phyloP scores from a whole-genome alignment of 129 eudicot genomes.

The Flaveria brownii region DNA sequence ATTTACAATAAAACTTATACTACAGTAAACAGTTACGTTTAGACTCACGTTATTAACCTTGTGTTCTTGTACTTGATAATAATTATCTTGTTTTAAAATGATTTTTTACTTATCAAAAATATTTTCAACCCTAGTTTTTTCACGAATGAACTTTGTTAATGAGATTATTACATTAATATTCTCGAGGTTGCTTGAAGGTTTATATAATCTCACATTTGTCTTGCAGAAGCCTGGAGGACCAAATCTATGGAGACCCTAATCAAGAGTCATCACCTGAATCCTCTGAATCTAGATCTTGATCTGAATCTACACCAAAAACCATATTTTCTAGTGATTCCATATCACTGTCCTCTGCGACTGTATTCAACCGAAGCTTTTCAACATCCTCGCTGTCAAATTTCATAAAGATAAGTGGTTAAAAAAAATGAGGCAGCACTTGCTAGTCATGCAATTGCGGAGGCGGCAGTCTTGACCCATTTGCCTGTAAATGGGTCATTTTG shows the following conservation, averaged over 20 bases:
- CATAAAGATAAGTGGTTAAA: background rate
- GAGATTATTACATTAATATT: constrained; percentile 4
- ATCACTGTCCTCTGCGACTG: constrained; percentile 85
- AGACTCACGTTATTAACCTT: background rate
- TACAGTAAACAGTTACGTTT: background rate
- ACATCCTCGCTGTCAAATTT: constrained; percentile 78
- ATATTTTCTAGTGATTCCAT: constrained; percentile 85
- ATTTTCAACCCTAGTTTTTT: background rate
- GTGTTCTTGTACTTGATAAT: background rate
- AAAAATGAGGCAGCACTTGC: constrained; percentile 3
- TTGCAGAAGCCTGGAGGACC: constrained; percentile 19
- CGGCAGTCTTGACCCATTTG: background rate
- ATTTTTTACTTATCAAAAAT: background rate
- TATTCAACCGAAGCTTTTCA: constrained; percentile 69
- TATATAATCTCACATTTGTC: constrained; percentile 3
- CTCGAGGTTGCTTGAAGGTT: constrained; percentile 19
- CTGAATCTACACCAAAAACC: constrained; percentile 58
- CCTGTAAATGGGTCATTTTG: background rate
- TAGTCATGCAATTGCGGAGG: background rate
- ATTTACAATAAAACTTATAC: background rate
- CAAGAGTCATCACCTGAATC: constrained; percentile 41
- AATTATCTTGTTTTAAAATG: background rate
- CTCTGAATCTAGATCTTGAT: constrained; percentile 47
- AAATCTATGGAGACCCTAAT: constrained; percentile 7
- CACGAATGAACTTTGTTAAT: constrained; percentile 9